These are phyloP conservation scores for Paralagenidium karlingii DNA, from an alignment of 352 stramenopile genomes.

Conservation along the genomic window DNA sequence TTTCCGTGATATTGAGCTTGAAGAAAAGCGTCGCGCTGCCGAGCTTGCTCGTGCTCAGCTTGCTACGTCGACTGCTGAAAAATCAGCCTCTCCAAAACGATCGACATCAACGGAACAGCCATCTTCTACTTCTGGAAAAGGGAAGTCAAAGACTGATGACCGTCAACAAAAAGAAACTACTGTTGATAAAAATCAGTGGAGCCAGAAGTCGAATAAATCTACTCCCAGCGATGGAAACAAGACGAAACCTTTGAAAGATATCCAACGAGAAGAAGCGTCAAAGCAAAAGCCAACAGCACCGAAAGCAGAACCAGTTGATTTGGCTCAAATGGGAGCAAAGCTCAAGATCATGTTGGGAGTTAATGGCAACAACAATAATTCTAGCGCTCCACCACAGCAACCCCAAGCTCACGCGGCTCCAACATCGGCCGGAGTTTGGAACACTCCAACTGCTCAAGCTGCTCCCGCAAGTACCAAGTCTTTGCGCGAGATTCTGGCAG, in stretches of 20 bases:
- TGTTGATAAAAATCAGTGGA: neutral
- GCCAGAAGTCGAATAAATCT: too few species aligned
- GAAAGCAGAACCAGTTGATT: constrained; percentile 27
- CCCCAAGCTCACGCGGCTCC: too few species aligned
- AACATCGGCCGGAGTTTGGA: too few species aligned
- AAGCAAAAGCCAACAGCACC: constrained; percentile 17
- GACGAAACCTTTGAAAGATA: constrained; percentile 50
- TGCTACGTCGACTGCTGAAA: neutral
- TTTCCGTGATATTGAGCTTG: constrained; percentile 24
- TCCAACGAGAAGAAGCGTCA: constrained; percentile 73
- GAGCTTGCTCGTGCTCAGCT: constrained; percentile 5
- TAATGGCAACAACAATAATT: constrained; percentile 7
- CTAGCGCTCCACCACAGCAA: constrained; percentile 8
- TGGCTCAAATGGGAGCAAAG: constrained; percentile 73
- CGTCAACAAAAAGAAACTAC: neutral
- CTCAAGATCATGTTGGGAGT: constrained; percentile 85
- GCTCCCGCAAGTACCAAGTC: constrained; percentile 31
- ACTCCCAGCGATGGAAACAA: constrained; percentile 13
- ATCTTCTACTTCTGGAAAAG: neutral
- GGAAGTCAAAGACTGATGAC: neutral
- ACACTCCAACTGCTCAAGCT: too few species aligned
- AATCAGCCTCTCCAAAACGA: neutral
- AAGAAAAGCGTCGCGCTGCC: constrained; percentile 23
- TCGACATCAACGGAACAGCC: constrained; percentile 7
- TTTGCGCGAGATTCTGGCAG: constrained; percentile 70